Conservation (phyloP, 2,329 filamentous ascomycete genomes). For the Tolypocladium pustulatum region DNA sequence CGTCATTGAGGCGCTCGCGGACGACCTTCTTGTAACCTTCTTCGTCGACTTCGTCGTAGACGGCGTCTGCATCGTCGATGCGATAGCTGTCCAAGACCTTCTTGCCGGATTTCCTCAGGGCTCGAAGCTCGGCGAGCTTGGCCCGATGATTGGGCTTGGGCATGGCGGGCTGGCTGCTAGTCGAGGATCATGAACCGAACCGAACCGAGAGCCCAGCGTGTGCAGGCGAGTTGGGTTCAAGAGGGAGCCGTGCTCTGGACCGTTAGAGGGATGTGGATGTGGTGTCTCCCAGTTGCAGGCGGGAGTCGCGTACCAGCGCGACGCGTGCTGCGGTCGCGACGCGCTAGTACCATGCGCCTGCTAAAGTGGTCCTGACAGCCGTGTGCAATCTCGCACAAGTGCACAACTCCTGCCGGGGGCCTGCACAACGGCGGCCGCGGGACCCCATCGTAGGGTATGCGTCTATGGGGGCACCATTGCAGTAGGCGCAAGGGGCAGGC, state of each 20-base stretch:
- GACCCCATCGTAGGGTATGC: neutral
- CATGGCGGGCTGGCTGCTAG: conserved; percentile 16
- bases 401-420: neutral
- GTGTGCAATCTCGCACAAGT: too few relatives aligned
- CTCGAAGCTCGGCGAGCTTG: conserved; percentile 68
- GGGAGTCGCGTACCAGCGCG: neutral
- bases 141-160: conserved; percentile 29
- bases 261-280: neutral
- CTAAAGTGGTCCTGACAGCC: neutral
- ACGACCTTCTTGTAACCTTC: conserved; percentile 97
- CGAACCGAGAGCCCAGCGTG: too few relatives aligned
- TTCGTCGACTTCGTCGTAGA: conserved; percentile 96
- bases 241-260: neutral
- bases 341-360: neutral
- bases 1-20: conserved; percentile 74
- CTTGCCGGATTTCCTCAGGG: conserved; percentile 79
- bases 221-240: too few relatives aligned
- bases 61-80: conserved; percentile 68
- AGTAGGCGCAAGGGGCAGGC: too few relatives aligned
- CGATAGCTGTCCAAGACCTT: conserved; percentile 83
- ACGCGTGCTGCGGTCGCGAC: neutral
- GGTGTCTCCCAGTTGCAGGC: neutral
- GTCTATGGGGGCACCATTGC: neutral
- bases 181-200: conserved; percentile 8
- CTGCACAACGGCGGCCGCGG: neutral